Base-by-base conservation (phyloP, 768 basidiomycete genomes). In the Tephrocybe sp. region DNA sequence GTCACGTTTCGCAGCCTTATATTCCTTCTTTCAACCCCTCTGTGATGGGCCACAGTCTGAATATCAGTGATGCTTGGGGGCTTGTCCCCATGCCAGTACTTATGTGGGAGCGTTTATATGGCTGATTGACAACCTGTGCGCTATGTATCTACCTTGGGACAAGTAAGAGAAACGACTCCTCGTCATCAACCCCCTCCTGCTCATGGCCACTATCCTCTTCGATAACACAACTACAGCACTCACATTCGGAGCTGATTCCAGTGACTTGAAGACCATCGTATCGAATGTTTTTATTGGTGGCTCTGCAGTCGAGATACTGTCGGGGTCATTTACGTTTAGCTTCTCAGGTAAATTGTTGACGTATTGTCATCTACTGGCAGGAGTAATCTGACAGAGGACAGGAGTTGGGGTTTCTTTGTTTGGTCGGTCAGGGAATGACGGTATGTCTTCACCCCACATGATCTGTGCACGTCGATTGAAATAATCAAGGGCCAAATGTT, bases 201-300 rank as follows among this genome's bases (percentile, higher is more conserved):
- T 3, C 7, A 49, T 49, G 48, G 33, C 48, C 4, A 49, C 48
- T 40, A 42, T 49, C 19, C 39, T 49, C 26, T 35, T 49, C 39
- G 40, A 49, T 26, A 39, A 42, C 22, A 49, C 23, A 5, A 11
- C 48, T 10, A 39, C 19, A 3, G 19, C 40, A 14, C 26, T 49
- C 19, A 11, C 23, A 17, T 20, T 41, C 1, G 32, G 41, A 50
- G 33, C 23, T 36, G 33, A 16, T 26, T 14, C 40, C 8, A n/a
- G n/a, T n/a, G 33, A 30, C 16, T 14, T 36, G 6, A n/a, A 50
- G 35, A 50, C 34, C 30, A n/a, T 35, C 2, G 1, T 7, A 10
- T 43, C 49, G 8, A 13, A 34, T 9, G 26, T 33, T 17, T 43
- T 35, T 19, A 36, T 38, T 39, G 48, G 48, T 6, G 39, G 48